Evolutionary conservation across 139 green algal species (phyloP).

Genomic region (Chlamydomonas sp.): DNA sequence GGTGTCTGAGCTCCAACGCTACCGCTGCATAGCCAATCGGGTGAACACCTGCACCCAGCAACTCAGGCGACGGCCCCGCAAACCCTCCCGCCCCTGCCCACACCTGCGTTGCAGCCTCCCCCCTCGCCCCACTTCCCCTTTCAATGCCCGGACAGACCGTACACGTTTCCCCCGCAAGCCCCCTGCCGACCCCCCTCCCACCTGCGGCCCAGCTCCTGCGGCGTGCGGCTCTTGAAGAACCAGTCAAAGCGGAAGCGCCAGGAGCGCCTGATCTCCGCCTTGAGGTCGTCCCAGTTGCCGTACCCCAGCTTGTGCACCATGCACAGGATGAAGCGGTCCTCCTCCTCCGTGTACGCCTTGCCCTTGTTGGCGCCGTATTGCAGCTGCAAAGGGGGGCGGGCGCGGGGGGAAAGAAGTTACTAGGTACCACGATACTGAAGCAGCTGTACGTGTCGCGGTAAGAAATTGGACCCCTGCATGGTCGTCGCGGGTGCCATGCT

Average conservation of each 20-base stretch:
- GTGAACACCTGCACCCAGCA: too few species aligned
- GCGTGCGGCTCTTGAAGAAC: slow-evolving; percentile 98
- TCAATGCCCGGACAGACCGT: not conserved
- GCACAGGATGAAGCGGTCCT: slow-evolving; percentile 99
- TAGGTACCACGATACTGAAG: too few species aligned
- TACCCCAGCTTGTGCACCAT: slow-evolving; percentile 97
- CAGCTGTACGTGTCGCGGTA: too few species aligned
- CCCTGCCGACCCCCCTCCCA: slow-evolving; percentile 51
- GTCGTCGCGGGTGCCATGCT: too few species aligned
- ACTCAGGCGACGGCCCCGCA: not conserved
- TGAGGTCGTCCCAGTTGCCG: slow-evolving; percentile 97
- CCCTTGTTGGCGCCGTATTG: slow-evolving; percentile 96
- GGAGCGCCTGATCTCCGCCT: slow-evolving; percentile 90
- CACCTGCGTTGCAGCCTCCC: not conserved
- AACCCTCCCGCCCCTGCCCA: not conserved
- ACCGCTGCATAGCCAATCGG: too few species aligned
- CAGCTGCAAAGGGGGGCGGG: slow-evolving; percentile 60
- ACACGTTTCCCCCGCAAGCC: not conserved
- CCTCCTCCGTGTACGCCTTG: slow-evolving; percentile 99
- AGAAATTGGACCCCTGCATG: too few species aligned
- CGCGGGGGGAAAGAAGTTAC: too few species aligned
- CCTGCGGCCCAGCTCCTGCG: slow-evolving; percentile 73
- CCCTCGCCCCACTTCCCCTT: not conserved
- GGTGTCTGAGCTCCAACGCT: too few species aligned
- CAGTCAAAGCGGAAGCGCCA: slow-evolving; percentile 99